Conservation (phyloP, 768 basidiomycete genomes). For the Boletellus emodensis region DNA sequence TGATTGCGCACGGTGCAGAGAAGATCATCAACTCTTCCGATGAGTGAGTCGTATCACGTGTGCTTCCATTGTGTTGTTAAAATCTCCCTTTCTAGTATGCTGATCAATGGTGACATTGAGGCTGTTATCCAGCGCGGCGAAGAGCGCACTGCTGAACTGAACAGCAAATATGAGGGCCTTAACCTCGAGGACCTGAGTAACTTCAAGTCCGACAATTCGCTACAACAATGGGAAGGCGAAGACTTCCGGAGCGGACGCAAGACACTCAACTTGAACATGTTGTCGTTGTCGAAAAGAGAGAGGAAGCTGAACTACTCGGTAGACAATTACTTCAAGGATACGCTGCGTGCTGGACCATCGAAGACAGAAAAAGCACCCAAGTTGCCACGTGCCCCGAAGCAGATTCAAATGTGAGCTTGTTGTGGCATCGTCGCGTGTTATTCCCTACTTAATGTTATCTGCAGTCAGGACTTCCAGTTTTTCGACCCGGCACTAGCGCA, state of each 20-base stretch:
- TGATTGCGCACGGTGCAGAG: constrained; percentile 98
- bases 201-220: constrained; percentile 90
- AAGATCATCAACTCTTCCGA: constrained; percentile 85
- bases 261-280: constrained; percentile 65
- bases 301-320: constrained; percentile 93
- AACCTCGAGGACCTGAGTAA: constrained; percentile 94
- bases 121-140: constrained; percentile 90
- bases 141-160: constrained; percentile 83
- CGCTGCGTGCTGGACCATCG: constrained; percentile 72
- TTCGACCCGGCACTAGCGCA: constrained; percentile 77
- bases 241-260: constrained; percentile 81
- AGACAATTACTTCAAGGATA: constrained; percentile 93
- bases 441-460: not conserved
- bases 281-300: constrained; percentile 89
- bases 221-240: constrained; percentile 95
- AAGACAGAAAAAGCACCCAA: constrained; percentile 82
- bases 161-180: constrained; percentile 87
- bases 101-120: constrained; percentile 90
- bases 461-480: constrained; percentile 95
- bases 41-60: constrained; percentile 45
- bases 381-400: constrained; percentile 82
- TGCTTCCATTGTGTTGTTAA: not conserved
- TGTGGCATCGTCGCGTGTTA: not conserved
- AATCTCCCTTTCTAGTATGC: constrained; percentile 40
- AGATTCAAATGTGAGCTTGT: constrained; percentile 66